Evolutionary conservation across 106 monocot genomes (phyloP).

Genomic region (Dendrobium huoshanense): DNA sequence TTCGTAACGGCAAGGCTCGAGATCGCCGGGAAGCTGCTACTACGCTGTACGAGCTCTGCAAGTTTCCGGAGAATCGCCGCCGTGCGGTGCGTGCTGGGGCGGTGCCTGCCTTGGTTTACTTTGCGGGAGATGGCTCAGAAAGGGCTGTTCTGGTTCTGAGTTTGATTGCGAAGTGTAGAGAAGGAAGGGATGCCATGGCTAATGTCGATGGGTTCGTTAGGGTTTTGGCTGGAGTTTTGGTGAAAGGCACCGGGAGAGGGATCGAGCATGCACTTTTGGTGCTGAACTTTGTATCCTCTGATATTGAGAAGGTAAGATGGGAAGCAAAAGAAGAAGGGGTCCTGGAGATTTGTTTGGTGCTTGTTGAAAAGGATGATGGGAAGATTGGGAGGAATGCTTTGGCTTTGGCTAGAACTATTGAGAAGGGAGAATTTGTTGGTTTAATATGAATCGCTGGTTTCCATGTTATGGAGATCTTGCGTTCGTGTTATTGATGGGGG

Average conservation of each 20-base stretch:
- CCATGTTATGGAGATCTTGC: background rate
- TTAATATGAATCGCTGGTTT: background rate
- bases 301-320: background rate
- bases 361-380: background rate
- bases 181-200: constrained; percentile 39
- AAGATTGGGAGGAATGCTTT: constrained; percentile 10
- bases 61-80: constrained; percentile 42
- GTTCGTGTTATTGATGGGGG: background rate
- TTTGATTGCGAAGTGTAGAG: constrained; percentile 34
- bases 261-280: constrained; percentile 24
- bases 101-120: constrained; percentile 19
- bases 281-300: constrained; percentile 30
- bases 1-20: constrained; percentile 27
- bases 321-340: constrained; percentile 6
- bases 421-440: background rate
- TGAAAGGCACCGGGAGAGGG: constrained; percentile 27
- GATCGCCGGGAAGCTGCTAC: constrained; percentile 43
- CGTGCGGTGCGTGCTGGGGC: constrained; percentile 26
- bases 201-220: constrained; percentile 22
- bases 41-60: constrained; percentile 42
- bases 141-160: constrained; percentile 47
- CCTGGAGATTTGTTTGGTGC: background rate
- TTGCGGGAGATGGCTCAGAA: constrained; percentile 35
- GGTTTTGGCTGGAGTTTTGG: constrained; percentile 29
- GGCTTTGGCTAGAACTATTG: constrained; percentile 3